A percentile compares a stretch with the other conserved stretches of the same genome.
Conservation (phyloP, 2,329 filamentous ascomycete species). For the Curvularia eragrostidis region DNA sequence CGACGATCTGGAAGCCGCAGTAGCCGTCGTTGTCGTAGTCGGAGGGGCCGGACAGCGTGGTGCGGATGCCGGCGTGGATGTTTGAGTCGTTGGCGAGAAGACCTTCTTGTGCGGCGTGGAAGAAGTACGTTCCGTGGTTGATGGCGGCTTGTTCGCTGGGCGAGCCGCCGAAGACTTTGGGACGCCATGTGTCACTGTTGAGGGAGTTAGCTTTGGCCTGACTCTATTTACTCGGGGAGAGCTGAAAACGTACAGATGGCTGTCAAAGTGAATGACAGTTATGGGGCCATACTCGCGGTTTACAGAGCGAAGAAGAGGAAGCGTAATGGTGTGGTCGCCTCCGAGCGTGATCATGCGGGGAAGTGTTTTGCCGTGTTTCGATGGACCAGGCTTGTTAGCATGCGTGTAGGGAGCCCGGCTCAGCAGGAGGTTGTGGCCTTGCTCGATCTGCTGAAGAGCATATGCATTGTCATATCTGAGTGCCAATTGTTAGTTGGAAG, state of each 20-base stretch:
- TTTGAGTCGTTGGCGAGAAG: slow-evolving; percentile 81
- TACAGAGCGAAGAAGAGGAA: slow-evolving; percentile 63
- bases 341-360: slow-evolving; percentile 80
- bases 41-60: slow-evolving; percentile 76
- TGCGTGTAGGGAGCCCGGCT: slow-evolving; percentile 74
- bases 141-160: slow-evolving; percentile 77
- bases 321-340: slow-evolving; percentile 67
- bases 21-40: slow-evolving; percentile 89
- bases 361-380: slow-evolving; percentile 75
- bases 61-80: slow-evolving; percentile 87
- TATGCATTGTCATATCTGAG: slow-evolving; percentile 79
- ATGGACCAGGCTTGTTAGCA: slow-evolving; percentile 69
- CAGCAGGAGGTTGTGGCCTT: slow-evolving; percentile 79
- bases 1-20: slow-evolving; percentile 82
- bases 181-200: slow-evolving; percentile 68
- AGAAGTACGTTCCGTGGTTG: slow-evolving; percentile 92
- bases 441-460: slow-evolving; percentile 83
- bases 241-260: slow-evolving; percentile 57
- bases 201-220: background rate
- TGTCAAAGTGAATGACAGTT: slow-evolving; percentile 69
- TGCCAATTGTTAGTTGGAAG: background rate
- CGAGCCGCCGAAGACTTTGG: slow-evolving; percentile 85
- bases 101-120: slow-evolving; percentile 79
- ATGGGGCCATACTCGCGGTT: slow-evolving; percentile 72
- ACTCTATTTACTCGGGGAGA: background rate